These are phyloP conservation scores for Phytophthora capsici DNA, from an alignment of 352 stramenopile species.

Conservation along the genomic window DNA sequence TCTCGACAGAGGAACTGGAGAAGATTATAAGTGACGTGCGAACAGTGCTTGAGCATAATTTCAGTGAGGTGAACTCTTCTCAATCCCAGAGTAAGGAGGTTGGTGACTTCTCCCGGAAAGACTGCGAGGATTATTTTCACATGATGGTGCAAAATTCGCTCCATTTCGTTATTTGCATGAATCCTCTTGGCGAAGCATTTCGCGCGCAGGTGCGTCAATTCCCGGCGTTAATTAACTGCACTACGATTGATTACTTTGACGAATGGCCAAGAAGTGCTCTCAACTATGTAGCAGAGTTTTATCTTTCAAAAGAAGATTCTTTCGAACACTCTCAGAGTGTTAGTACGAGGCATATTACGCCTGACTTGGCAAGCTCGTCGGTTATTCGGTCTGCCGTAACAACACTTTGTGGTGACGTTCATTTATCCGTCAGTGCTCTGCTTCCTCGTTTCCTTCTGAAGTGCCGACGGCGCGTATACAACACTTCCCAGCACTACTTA, in stretches of 20 bases:
- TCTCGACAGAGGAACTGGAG: conserved; percentile 85
- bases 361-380: conserved; percentile 9
- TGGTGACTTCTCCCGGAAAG: conserved; percentile 56
- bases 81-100: background rate
- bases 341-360: conserved; percentile 3
- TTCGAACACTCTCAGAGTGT: conserved; percentile 1
- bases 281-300: conserved; percentile 80
- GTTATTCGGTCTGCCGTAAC: conserved; percentile 40
- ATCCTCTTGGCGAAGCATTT: conserved; percentile 82
- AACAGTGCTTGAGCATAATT: conserved; percentile 32
- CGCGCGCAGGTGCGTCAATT: conserved; percentile 90
- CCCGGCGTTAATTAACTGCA: conserved; percentile 93
- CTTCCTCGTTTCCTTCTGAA: conserved; percentile 42
- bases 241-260: conserved; percentile 94
- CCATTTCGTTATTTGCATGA: conserved; percentile 93
- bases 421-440: conserved; percentile 42
- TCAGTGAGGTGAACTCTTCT: background rate
- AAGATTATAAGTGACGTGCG: conserved; percentile 74
- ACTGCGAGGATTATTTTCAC: conserved; percentile 88
- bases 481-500: conserved; percentile 90
- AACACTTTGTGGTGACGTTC: conserved; percentile 59
- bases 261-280: conserved; percentile 91
- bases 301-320: conserved; percentile 35
- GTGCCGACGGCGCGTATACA: conserved; percentile 52
- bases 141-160: conserved; percentile 79